Conservation (phyloP, 495 filamentous ascomycete species). For the Oleoguttula mirabilis region DNA sequence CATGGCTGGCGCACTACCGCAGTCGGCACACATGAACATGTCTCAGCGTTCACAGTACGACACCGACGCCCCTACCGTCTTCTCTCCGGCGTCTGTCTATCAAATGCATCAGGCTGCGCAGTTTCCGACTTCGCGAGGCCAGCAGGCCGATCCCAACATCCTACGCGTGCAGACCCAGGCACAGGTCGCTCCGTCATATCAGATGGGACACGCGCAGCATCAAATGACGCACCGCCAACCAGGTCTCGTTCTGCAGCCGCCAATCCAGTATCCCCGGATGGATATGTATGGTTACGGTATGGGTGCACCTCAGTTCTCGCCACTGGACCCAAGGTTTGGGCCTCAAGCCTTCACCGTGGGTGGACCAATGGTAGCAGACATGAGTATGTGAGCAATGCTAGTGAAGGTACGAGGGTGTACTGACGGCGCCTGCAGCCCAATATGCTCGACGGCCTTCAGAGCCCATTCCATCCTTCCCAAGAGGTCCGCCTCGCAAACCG, state of each 20-base stretch:
- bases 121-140: no score
- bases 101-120: conserved; percentile 11
- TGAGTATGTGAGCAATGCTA: no score
- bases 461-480: conserved; percentile 38
- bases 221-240: no score
- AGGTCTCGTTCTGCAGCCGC: no score
- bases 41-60: background rate
- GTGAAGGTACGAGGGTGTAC: no score
- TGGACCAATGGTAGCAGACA: background rate
- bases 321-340: conserved; percentile 2
- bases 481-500: conserved; percentile 86
- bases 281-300: conserved; percentile 1
- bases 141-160: no score
- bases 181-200: no score
- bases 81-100: conserved; percentile 4
- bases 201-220: no score
- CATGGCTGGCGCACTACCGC: conserved; percentile 4
- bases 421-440: no score
- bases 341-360: background rate
- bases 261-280: no score
- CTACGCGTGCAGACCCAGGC: no score
- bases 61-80: background rate
- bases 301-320: conserved; percentile 2
- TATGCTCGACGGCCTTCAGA: conserved; percentile 5
- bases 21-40: background rate